Base-by-base conservation (phyloP, 768 basidiomycete species). In the Mycena venus region DNA sequence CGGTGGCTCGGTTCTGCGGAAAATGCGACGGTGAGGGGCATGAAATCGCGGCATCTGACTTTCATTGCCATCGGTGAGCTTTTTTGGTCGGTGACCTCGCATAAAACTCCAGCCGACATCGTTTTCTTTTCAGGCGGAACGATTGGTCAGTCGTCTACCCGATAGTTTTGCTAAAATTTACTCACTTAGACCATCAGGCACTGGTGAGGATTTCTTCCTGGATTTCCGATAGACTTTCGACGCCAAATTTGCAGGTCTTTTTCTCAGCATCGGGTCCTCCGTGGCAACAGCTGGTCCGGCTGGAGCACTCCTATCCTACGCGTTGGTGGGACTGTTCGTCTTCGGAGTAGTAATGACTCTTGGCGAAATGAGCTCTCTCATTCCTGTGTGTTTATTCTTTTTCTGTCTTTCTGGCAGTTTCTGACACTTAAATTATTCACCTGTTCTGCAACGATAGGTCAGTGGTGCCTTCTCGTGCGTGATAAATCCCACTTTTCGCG, bases 391-490 rank as follows among this genome's bases (percentile, higher is more conserved):
- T 75, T 51, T 32, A 14, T 38, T 66, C 21, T 5, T 17, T 53
- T 15, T 29, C 36, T 38, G 7, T 38, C 27, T 3, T 55, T 29
- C 31, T 55, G 10, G 5, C 11, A 11, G 47, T 25, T n/a, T 27
- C 47, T 15, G 17, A 27, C 15, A 36, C 42, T 11, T 65, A 21
- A 15, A 51, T 32, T 5, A 11, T 3, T 44, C 21, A n/a, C n/a
- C n/a, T n/a, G n/a, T n/a, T n/a, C 19, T 36, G 32, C 38, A 9
- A 55, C 34, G 9, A 44, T 36, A 42, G 63, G 65, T 53, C 36
- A 90, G 89, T 36, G 91, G 91, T 14, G 92, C 93, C 79, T 92
- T 94, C 92, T 86, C 91, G 25, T 86, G 90, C 21, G 88, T 91
- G 12, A 40, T 42, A 29, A 58, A 38, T n/a, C n/a, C n/a, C 32